These are phyloP conservation scores for Alliaria petiolata DNA, from an alignment of 345 rosid genomes.

Conservation along the genomic window DNA sequence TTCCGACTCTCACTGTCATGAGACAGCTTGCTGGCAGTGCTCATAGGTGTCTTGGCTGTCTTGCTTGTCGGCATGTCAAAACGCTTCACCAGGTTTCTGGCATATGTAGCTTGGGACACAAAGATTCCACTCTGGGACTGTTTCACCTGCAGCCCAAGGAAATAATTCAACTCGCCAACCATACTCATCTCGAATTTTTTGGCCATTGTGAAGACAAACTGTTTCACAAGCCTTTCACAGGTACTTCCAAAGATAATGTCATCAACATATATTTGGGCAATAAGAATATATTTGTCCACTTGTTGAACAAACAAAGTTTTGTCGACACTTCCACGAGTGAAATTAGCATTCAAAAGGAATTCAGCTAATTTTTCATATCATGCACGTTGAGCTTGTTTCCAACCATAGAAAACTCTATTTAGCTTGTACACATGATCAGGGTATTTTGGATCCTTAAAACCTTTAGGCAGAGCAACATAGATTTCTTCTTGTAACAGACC, in stretches of 20 bases:
- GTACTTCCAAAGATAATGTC: not conserved
- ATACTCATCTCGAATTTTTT: not conserved
- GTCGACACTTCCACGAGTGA: not conserved
- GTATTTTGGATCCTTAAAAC: not conserved
- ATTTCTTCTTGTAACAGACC: not conserved
- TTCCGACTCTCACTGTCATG: no score
- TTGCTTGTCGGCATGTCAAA: no score
- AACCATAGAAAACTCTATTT: not conserved
- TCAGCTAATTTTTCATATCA: no score
- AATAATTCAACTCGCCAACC: not conserved
- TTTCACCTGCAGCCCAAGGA: not conserved
- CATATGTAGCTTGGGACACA: not conserved
- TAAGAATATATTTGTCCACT: no score
- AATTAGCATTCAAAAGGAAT: no score
- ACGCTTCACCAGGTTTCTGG: not conserved
- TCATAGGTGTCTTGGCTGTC: no score
- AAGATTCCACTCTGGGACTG: not conserved
- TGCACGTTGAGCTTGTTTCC: not conserved
- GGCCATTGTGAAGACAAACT: not conserved
- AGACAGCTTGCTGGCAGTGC: no score
- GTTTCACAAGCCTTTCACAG: not conserved
- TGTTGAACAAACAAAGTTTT: not conserved
- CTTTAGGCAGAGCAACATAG: not conserved
- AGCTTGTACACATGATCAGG: not conserved
- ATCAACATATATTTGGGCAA: not conserved